Percentiles rank a stretch among this genome's conserved stretches.
phyloP scores from a whole-genome alignment of 352 stramenopile species.

The Phytophthora nicotianae region DNA sequence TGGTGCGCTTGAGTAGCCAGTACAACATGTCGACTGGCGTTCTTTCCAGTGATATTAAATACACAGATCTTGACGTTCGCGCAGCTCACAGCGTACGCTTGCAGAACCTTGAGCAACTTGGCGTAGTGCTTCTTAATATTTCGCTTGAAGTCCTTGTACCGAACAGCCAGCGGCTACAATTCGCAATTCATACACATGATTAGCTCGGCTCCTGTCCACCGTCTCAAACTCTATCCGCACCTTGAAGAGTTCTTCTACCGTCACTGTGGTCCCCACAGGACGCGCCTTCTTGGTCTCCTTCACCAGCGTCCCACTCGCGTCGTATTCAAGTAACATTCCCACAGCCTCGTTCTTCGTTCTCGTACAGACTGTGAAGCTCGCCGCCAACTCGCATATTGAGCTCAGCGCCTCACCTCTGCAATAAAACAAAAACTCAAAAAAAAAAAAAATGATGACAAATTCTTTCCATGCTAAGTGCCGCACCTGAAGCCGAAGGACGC shows the following conservation, averaged over 20 bases:
- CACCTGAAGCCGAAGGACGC: slow-evolving; percentile 94
- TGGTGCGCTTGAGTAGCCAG: slow-evolving; percentile 73
- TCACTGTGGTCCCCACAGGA: slow-evolving; percentile 93
- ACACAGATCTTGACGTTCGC: slow-evolving; percentile 63
- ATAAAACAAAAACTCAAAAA: slow-evolving; percentile 4
- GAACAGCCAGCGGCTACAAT: slow-evolving; percentile 87
- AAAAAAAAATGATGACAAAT: background rate
- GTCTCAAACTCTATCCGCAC: slow-evolving; percentile 11
- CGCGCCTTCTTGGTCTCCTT: slow-evolving; percentile 63
- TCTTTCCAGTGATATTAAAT: slow-evolving; percentile 62
- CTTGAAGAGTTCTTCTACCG: slow-evolving; percentile 93
- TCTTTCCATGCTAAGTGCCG: background rate
- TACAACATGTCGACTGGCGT: slow-evolving; percentile 52
- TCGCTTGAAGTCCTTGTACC: slow-evolving; percentile 92
- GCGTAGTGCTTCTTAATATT: slow-evolving; percentile 94
- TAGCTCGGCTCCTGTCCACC: background rate
- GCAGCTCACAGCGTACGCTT: slow-evolving; percentile 77
- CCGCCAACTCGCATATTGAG: slow-evolving; percentile 92
- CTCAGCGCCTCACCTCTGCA: slow-evolving; percentile 94
- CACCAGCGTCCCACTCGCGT: slow-evolving; percentile 66
- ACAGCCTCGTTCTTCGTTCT: slow-evolving; percentile 71
- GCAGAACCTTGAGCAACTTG: slow-evolving; percentile 92
- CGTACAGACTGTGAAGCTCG: slow-evolving; percentile 89
- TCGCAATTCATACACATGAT: slow-evolving; percentile 3
- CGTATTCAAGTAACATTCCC: slow-evolving; percentile 88